Evolutionary conservation across 2,329 filamentous ascomycete genomes (phyloP), one percentile per base, ranked within the genome.

Genomic region (Lasiodiplodia sp.): DNA sequence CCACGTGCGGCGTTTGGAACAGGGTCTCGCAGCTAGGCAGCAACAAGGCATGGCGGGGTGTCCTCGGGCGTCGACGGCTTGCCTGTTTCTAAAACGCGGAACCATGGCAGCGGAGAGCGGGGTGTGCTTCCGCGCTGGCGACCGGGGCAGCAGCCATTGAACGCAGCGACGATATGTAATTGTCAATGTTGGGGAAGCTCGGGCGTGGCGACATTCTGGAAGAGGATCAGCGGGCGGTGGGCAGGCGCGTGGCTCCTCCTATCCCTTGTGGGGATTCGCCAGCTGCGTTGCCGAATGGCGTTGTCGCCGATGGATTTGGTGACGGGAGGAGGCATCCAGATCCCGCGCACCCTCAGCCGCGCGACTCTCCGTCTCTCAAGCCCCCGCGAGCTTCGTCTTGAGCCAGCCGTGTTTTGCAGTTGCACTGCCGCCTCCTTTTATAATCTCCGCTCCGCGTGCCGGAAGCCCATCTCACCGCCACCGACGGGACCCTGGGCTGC

Each of bases 361-460:
- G 56, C 18, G 44, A 47, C 51, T 53, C 51, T 14, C 53, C 28
- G 2, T 55, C 25, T 11, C 34, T 25, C 28, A 31, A 18, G 34
- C 18, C 49, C 25, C 47, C 49, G 25, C 51, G 18, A 67, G 31
- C 44, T 25, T n/a, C n/a, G 44, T 47, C 44, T 8, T 44, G 23
- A 28, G 37, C 58, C 68, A 66, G 66, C 40, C 38, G 52, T 49
- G 60, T 58, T 51, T 37, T 52, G 40, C 47, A 68, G n/a, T 53
- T 28, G 55, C 56, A 68, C 56, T 52, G 44, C 66, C 25, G 66
- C 57, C 58, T 69, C 47, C 37, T 63, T 67, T 51, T 70, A n/a
- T 58, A 47, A 21, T 65, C 70, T 56, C 34, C 51, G 25, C 23
- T 16, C 37, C 40, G n/a, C 38, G 65, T 40, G 38, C 65, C 65